Conservation (phyloP, 768 basidiomycete species). For the Boletus fagicola region DNA sequence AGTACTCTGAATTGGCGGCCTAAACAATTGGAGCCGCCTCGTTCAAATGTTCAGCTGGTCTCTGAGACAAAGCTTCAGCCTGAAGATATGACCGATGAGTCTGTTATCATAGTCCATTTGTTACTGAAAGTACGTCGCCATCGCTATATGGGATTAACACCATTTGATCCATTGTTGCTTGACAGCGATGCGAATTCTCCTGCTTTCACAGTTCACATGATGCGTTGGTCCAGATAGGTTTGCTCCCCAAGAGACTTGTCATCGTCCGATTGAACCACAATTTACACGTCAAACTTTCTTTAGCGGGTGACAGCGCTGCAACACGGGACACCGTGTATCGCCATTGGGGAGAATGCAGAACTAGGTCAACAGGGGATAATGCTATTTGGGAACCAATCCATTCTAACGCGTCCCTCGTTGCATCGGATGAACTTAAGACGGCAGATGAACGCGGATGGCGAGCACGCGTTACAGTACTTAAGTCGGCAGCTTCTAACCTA, state of each 20-base stretch:
- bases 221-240: background rate
- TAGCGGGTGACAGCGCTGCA: background rate
- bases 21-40: background rate
- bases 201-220: background rate
- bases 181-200: background rate
- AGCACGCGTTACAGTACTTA: background rate
- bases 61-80: background rate
- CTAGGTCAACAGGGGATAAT: background rate
- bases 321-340: background rate
- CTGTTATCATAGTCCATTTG: background rate
- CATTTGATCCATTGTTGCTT: background rate
- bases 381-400: background rate
- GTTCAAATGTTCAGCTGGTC: background rate
- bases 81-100: background rate
- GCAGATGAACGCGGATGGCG: background rate
- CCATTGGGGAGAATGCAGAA: background rate
- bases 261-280: background rate
- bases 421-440: background rate
- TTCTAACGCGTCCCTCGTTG: background rate
- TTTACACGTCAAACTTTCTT: background rate
- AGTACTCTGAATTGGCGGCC: background rate
- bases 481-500: background rate
- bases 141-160: background rate
- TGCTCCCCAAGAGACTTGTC: background rate
- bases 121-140: background rate